Conservation (phyloP, 257 asterid genomes). For the Linaria vulgaris region DNA sequence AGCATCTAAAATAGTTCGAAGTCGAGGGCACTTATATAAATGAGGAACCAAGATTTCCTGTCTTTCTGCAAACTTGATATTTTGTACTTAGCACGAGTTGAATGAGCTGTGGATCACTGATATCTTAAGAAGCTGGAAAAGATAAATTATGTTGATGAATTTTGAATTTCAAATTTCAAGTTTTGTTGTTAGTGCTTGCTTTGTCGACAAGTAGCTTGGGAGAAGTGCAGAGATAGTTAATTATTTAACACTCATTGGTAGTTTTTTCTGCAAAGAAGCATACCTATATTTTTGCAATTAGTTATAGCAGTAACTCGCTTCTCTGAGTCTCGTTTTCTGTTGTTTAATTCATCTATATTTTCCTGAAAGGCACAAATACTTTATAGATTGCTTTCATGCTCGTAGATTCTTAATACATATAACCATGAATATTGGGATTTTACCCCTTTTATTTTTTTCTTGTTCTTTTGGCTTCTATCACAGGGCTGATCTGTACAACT, state of each 20-base stretch:
- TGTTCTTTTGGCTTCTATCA: constrained; percentile 16
- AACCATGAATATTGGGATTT: not conserved
- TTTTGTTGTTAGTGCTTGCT: not conserved
- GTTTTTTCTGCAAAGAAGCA: not conserved
- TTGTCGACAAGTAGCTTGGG: not conserved
- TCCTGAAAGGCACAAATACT: not conserved
- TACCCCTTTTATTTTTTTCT: not conserved
- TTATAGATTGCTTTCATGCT: not conserved
- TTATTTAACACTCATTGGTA: not conserved
- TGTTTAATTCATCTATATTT: constrained; percentile 1
- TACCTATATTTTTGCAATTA: not conserved
- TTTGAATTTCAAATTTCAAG: no score
- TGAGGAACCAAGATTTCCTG: not conserved
- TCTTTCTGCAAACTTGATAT: no score
- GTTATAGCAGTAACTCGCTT: not conserved
- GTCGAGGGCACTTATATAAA: no score
- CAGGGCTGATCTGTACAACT: not conserved
- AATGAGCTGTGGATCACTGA: no score
- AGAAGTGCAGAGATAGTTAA: no score
- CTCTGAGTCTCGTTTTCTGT: not conserved
- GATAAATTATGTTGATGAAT: no score
- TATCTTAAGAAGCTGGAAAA: no score
- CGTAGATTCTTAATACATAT: not conserved
- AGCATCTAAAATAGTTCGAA: no score
- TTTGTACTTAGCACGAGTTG: no score